phyloP scores from a whole-genome alignment of 495 filamentous ascomycete genomes.

The Neurospora cerealis region DNA sequence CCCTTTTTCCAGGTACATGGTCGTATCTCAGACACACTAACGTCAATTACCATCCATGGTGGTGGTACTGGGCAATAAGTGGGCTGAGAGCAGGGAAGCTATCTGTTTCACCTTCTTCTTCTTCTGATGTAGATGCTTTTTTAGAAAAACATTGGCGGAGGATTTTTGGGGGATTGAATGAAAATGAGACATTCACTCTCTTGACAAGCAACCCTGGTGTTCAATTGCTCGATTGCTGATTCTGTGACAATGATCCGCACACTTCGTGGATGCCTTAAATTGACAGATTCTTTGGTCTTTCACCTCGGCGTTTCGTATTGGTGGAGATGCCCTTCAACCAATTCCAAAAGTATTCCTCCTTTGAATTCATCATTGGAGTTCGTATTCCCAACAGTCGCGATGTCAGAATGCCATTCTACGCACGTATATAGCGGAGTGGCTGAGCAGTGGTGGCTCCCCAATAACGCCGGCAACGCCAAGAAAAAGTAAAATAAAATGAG shows the following conservation, averaged over 20 bases:
- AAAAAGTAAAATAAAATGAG: not conserved
- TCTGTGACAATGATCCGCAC: not conserved
- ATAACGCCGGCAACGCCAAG: not conserved
- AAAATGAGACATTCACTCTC: not conserved
- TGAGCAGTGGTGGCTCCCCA: not conserved
- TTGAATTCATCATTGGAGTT: not conserved
- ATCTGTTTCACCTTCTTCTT: not conserved
- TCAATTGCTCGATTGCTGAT: not conserved
- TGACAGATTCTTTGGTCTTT: not conserved
- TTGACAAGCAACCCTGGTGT: not conserved
- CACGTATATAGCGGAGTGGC: not conserved
- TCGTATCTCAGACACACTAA: not conserved
- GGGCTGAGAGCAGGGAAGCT: not conserved
- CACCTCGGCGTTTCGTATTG: not conserved
- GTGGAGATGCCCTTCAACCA: not conserved
- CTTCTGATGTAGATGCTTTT: not conserved
- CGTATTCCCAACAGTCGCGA: not conserved
- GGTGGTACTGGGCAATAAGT: not conserved
- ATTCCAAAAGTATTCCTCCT: not conserved
- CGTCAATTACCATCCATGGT: not conserved
- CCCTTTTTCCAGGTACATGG: not conserved
- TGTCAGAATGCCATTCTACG: not conserved
- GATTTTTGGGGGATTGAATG: not conserved
- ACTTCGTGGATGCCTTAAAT: not conserved
- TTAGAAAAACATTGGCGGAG: not conserved